phyloP scores from a whole-genome alignment of 2,329 filamentous ascomycete species.

The Botrytis fragariae region DNA sequence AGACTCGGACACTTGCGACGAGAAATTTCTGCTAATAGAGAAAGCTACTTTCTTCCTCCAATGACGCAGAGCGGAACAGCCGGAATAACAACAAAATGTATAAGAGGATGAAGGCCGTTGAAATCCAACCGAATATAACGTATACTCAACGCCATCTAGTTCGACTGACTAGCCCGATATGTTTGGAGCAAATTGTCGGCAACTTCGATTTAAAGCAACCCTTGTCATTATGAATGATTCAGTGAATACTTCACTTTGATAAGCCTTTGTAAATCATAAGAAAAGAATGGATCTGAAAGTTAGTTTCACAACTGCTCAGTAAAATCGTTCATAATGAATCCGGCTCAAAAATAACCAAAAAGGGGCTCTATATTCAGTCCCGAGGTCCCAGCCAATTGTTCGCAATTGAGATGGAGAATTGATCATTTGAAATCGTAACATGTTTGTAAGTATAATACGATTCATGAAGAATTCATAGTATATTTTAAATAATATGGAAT shows the following conservation, averaged over 20 bases:
- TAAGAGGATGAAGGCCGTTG: neutral
- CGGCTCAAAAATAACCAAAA: neutral
- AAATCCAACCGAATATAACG: accelerated
- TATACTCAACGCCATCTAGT: neutral
- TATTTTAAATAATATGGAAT: too few species aligned
- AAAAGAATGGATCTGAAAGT: neutral
- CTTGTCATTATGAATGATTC: neutral
- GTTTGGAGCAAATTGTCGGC: neutral
- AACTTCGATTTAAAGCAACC: neutral
- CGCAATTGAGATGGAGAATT: too few species aligned
- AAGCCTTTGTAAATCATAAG: accelerated
- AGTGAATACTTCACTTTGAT: neutral
- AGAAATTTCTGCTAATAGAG: neutral
- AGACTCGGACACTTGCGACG: neutral
- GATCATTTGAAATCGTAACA: neutral
- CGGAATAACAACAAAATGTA: neutral
- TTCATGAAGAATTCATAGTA: too few species aligned
- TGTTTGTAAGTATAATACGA: too few species aligned
- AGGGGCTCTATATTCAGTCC: neutral
- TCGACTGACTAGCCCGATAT: neutral
- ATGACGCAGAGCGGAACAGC: neutral
- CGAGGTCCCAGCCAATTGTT: neutral
- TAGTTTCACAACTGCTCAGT: neutral
- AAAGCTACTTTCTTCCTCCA: neutral
- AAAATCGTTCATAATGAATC: neutral